Base-by-base conservation (phyloP, 2,329 filamentous ascomycete genomes). In the Colletotrichum spaethianum region DNA sequence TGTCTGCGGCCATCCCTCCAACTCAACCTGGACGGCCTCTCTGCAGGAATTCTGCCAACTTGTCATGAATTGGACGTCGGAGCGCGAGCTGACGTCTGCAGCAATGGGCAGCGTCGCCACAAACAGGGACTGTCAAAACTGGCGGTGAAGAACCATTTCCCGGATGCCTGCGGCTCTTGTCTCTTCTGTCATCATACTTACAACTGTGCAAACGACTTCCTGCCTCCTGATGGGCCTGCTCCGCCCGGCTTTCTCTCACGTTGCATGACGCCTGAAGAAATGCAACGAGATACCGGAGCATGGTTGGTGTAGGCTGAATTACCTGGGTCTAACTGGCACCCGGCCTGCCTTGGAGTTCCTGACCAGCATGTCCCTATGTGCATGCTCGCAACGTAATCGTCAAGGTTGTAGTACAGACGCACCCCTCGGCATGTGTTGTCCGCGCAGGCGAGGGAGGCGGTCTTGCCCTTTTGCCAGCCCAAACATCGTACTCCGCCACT, bases 1-100 rank as follows among this genome's bases (percentile, higher is more conserved):
- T 70, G 67, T 63, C 74, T 79, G 77, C 77, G 76, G 65, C 78
- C 78, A 75, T 72, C 65, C 76, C 77, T 53, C 50, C 42, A 33
- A 23, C 65, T 70, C 72, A 70, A 69, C 60, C 50, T 42, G 57
- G 31, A 57, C 57, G 20, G 44, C 14, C 40, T 57, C 20, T 11
- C 28, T n/a, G 33, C 40, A 33, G 56, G 63, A 50, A 61, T 50
- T 26, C 63, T 33, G 28, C 33, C 53, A 53, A 42, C 20, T 5
- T 48, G 26, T 36, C 7, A 11, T n/a, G n/a, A 33, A 18, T 28
- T 26, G 20, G 23, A 56, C 9, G 14, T 26, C 28, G 50, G 48
- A 50, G 59, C 64, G 59, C n/a, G 23, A 14, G 52, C 65, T 69
- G 59, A 55, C 65, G 50, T 63, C 61, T 28, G 63, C 59, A 44